Base-by-base conservation (phyloP, 2,329 filamentous ascomycete species). In the Monilinia vaccinii-corymbosi region DNA sequence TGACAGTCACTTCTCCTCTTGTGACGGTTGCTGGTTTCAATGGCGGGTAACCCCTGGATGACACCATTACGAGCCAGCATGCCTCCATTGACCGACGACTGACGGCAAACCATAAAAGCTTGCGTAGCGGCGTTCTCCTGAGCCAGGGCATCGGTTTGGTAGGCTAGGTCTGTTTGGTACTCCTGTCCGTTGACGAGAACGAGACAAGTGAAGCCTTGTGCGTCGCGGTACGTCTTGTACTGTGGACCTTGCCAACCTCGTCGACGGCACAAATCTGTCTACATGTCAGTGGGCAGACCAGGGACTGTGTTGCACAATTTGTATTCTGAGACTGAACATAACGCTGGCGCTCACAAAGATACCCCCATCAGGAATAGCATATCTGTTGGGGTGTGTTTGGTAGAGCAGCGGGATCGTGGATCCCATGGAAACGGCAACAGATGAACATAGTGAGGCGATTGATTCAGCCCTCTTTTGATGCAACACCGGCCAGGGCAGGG, bases 61-160 rank as follows among this genome's bases (percentile, higher is more conserved):
- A 86, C 85, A 47, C 84, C 84, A 70, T 86, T 87, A 65, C 83
- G 81, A 64, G 83, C 84, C 64, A 86, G 78, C 91, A 96, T 96
- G 72, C 93, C 93, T 69, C 95, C 91, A 73, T 96, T 97, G 74
- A 95, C 89, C 60, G 91, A 96, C 77, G 97, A 97, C 80, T 96
- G 96, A 65, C 91, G 88, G 79, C 93, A 97, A 67, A 97, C 94
- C 84, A 96, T 93, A 76, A 96, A 97, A 61, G 93, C 93, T 64
- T 91, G 88, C 83, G 95, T 95, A 62, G 93, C 93, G 31, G 93
- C 93, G 70, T 93, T 94, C 74, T 97, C 92, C 71, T 91, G 89
- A 50, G 93, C 93, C 66, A 96, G 80, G 52, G 83, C 79, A 72
- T 93, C 89, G 64, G 87, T 89, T 72, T 89, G 85, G 76, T 94